Conservation (phyloP, 306 rosid species). For the Neltuma alba region DNA sequence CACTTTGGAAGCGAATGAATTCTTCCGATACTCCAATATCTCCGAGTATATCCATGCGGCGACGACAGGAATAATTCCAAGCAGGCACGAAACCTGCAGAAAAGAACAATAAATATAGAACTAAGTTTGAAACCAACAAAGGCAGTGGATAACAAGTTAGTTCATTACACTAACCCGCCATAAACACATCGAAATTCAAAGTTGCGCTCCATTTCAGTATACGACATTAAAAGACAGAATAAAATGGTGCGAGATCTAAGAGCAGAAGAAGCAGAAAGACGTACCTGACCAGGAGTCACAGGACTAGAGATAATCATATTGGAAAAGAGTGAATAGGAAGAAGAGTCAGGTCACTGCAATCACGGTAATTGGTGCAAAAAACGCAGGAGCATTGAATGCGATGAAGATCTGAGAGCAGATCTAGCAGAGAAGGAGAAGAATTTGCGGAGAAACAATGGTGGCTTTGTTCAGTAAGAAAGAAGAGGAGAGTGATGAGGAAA, state of each 20-base stretch:
- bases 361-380: constrained; percentile 35
- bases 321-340: constrained; percentile 12
- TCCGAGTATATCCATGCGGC: constrained; percentile 83
- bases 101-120: neutral
- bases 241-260: constrained; percentile 44
- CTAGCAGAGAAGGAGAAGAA: constrained; percentile 8
- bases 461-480: neutral
- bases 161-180: neutral
- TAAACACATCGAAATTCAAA: constrained; percentile 4
- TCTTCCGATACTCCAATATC: constrained; percentile 72
- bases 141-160: neutral
- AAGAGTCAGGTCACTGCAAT: constrained; percentile 7
- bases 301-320: constrained; percentile 65
- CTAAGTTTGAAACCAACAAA: neutral
- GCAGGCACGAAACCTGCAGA: constrained; percentile 70
- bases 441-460: constrained; percentile 6
- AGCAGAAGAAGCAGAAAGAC: constrained; percentile 19
- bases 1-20: constrained; percentile 62
- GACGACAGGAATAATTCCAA: constrained; percentile 63
- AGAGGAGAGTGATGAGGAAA: neutral
- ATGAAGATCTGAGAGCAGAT: constrained; percentile 40
- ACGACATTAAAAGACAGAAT: neutral
- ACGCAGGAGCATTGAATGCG: constrained; percentile 31
- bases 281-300: constrained; percentile 87
- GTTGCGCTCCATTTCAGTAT: neutral